Base-by-base conservation (phyloP, 2,329 filamentous ascomycete species). In the Fusarium tricinctum region DNA sequence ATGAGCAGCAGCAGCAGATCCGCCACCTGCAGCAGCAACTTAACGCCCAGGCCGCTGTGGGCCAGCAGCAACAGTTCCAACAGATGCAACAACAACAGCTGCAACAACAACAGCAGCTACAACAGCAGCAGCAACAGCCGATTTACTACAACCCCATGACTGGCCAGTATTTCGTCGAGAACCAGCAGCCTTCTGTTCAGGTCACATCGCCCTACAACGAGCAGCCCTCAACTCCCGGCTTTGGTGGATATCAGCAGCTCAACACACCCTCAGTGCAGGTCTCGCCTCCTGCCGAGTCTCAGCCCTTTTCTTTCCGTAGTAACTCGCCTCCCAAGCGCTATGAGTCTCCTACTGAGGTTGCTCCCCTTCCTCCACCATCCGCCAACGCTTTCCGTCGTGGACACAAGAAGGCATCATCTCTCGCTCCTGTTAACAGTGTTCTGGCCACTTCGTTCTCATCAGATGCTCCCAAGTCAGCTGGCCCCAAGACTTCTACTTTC, bases 361-460 rank as follows among this genome's bases (percentile, higher is more conserved):
- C 81, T 4, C 93, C 94, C 40, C 87, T 97, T 53, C 94, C 94
- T 52, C 93, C 93, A 28, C 93, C 93, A 61, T 97, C 94, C 56
- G 92, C 92, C 70, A 96, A 94, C 75, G 93, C 94, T 44, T 97
- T 97, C 85, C 94, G 94, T 66, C 93, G 94, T 60, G 92, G 93
- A 58, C 95, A 98, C 81, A 96, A 97, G 85, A 97, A 97, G 87
- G 88, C 89, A 13, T 88, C 89, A 22, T 97, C 95, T 7, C 85
- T 94, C 28, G 87, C 90, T 51, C 86, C 85, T 50, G 86, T 86
- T 66, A 88, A 88, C 72, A 78, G 76, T 40, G 79, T 80, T 32
- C 77, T 86, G 32, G 81, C 83, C 47, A 77, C 85, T 46, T 74
- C 81, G 44, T 75, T 79, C 38, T 76, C 80, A 15, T 82, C 85